Evolutionary conservation across 2,329 filamentous ascomycete genomes (phyloP), one percentile per base, ranked within the genome.

Genomic region (Ramichloridium luteum): DNA sequence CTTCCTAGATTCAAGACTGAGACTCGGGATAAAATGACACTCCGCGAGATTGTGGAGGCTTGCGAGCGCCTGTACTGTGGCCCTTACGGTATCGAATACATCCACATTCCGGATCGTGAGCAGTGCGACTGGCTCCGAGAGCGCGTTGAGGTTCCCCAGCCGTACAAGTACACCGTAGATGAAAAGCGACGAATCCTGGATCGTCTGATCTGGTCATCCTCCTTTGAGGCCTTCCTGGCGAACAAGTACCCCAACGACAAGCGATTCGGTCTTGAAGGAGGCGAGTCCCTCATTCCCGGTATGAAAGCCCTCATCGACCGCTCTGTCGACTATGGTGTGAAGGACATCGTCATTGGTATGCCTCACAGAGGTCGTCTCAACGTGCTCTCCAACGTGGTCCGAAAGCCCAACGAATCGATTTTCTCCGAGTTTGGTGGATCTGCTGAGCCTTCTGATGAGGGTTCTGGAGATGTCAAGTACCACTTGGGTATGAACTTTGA

Each of bases 401-500:
- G 90, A 55, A 98, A 98, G 67, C 88, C 90, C 50, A 98, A 98
- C 62, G 90, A 96, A 67, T 96, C 90, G 45, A 98, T 98, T 61
- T 98, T 98, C 69, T 93, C 82, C 57, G 90, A 98, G 61, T 98
- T 98, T 53, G 81, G 83, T 41, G 90, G 90, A 49, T 83, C 80
- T 28, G 67, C 80, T 13, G 84, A 83, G 54, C 82, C 83, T 34
- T 80, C 82, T 47, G 90, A 96, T 48, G 88, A 98, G 64, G 90
- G 90, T 38, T 96, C 90, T 36, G 90, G 90, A 51, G 90, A 98
- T 59, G 90, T 98, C 62, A 98, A 98, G 65, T 98, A 98, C 67
- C 90, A 98, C 67, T 68, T 98, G 52, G 90, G 90, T 56, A 98
- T 98, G 90, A 98, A 98, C 70, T 98, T 98, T 48, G 90, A 98